Base-by-base conservation (phyloP, 169 alveolate species). In the Plasmodium sp. region DNA sequence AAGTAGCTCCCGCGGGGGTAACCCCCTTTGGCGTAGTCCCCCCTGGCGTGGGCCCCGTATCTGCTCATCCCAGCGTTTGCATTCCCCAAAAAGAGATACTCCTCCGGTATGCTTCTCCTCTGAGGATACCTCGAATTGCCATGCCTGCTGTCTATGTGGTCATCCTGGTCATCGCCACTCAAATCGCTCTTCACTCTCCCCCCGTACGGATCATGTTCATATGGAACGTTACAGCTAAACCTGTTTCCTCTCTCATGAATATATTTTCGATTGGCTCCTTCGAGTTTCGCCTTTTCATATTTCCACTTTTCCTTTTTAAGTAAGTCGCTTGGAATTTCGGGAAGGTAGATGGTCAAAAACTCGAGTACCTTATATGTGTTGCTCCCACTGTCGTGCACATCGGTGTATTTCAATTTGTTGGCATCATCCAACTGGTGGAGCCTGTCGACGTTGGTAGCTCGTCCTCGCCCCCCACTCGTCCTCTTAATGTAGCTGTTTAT, bases 21-120 rank as follows among this genome's bases (percentile, higher is more conserved):
- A 22, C 27, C 2, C 33, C 39, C 39, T 27, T 67, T 67, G 3
- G n/a, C 43, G 6, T 27, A 33, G 45, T 58, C 45, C 80, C 39
- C 39, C 9, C 27, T 67, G 3, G n/a, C 43, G 6, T 27, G 16
- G 45, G 34, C 45, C 80, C 27, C 34, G 22, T 22, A 10, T 56
- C 36, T 45, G 16, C 6, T 41, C 9, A 16, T 1, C 22, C 33
- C 34, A n/a, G 16, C 41, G 54, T 41, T 72, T 45, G 34, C 43
- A 34, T 84, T 84, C 3, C 79, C 84, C 7, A 84, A 16, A 27
- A 84, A 16, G 31, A 84, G 22, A 56, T n/a, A 67, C 33, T 84
- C 93, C 16, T 54, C 93, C 4, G 93, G 93, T 33, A 84, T 84
- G 41, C 93, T 84, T 45, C 93, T 84, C 74, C 93, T 72, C 16